Conservation (phyloP, 768 basidiomycete species). For the Trametes punicea region DNA sequence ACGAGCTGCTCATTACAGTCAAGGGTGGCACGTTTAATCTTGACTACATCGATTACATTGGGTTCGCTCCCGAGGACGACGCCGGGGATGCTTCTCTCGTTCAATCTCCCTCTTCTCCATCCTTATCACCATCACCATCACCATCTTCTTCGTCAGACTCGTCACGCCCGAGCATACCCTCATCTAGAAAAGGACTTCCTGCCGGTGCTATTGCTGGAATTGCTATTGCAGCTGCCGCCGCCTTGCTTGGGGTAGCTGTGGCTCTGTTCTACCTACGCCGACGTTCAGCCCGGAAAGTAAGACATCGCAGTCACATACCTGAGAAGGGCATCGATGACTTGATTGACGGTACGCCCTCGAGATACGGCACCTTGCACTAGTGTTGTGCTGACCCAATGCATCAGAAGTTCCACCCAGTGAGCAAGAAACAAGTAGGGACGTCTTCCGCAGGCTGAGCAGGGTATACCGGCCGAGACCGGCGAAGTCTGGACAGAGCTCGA, state of each 20-base stretch:
- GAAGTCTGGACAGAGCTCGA: constrained; percentile 16
- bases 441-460: constrained; percentile 8
- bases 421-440: not conserved
- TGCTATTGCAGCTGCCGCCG: not conserved
- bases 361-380: not conserved
- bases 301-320: not conserved
- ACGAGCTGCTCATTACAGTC: constrained; percentile 14
- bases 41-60: constrained; percentile 16
- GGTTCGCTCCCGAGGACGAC: not conserved
- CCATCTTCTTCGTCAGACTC: not conserved
- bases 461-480: constrained; percentile 13
- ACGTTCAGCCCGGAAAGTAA: constrained; percentile 3
- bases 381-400: not conserved
- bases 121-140: not conserved
- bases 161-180: not conserved
- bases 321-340: constrained; percentile 15
- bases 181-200: not conserved
- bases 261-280: constrained; percentile 2
- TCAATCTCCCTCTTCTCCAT: not conserved
- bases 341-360: constrained; percentile 1
- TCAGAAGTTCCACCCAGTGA: not conserved
- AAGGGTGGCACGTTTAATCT: constrained; percentile 7
- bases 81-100: not conserved
- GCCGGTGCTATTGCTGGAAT: constrained; percentile 14
- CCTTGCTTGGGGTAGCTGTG: not conserved